phyloP scores from a whole-genome alignment of 805 yeast species.

The Komagataella populi region DNA sequence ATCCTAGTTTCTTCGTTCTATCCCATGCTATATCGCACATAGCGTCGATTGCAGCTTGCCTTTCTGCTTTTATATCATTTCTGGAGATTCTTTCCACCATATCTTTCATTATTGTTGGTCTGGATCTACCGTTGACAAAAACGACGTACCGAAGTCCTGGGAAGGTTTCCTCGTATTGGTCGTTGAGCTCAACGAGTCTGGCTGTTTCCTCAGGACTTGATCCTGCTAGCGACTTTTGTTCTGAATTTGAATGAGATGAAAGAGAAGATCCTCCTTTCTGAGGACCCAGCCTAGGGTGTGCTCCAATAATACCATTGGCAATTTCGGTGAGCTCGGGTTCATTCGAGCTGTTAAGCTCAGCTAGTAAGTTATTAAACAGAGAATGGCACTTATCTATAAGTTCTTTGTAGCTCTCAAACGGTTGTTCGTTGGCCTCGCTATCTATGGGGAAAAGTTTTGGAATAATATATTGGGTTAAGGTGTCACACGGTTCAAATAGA shows the following conservation, averaged over 20 bases:
- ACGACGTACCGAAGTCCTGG: constrained; percentile 75
- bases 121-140: constrained; percentile 73
- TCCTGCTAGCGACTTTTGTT: constrained; percentile 51
- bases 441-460: constrained; percentile 13
- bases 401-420: constrained; percentile 10
- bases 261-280: constrained; percentile 25
- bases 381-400: constrained; percentile 5
- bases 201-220: constrained; percentile 34
- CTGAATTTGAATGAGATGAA: constrained; percentile 53
- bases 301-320: constrained; percentile 47
- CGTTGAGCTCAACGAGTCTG: constrained; percentile 39
- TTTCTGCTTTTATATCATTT: constrained; percentile 40
- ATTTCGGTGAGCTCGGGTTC: not conserved
- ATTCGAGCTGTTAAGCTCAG: not conserved
- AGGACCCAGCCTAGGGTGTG: constrained; percentile 85
- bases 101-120: constrained; percentile 48
- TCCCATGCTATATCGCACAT: constrained; percentile 89
- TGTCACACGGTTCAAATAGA: constrained; percentile 53
- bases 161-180: constrained; percentile 26
- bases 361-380: not conserved
- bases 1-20: constrained; percentile 43
- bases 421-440: not conserved
- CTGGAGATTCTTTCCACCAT: constrained; percentile 48
- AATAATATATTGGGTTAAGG: constrained; percentile 22
- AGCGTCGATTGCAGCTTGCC: constrained; percentile 59